phyloP scores from a whole-genome alignment of 164 flowering plant genomes.

The Magnolia officinalis region DNA sequence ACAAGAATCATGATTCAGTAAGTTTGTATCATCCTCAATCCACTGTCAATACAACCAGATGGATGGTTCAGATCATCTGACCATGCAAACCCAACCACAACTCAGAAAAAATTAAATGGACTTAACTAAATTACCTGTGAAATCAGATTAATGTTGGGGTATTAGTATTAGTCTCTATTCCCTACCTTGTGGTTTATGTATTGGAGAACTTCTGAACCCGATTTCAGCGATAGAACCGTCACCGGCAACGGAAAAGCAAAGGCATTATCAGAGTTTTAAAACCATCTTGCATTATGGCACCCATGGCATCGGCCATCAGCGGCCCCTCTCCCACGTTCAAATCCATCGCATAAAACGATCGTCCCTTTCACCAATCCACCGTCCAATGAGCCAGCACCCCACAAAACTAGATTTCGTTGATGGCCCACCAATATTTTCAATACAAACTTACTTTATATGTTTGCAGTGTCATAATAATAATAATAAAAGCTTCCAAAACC shows the following conservation, averaged over 20 bases:
- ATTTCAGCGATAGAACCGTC: neutral
- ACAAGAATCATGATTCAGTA: neutral
- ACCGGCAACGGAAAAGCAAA: conserved; percentile 12
- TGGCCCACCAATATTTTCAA: too few relatives aligned
- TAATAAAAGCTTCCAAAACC: too few relatives aligned
- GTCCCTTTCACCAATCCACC: conserved; percentile 11
- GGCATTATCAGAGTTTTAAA: neutral
- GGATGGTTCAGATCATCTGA: too few relatives aligned
- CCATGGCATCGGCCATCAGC: conserved; percentile 7
- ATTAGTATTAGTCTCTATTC: too few relatives aligned
- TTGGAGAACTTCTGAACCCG: neutral
- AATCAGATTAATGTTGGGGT: too few relatives aligned
- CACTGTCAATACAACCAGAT: too few relatives aligned
- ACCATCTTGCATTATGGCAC: conserved; percentile 10
- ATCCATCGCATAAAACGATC: conserved; percentile 15
- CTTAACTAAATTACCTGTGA: too few relatives aligned
- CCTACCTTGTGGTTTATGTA: conserved; percentile 25
- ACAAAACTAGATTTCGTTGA: conserved; percentile 1
- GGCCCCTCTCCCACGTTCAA: conserved; percentile 1
- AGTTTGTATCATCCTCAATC: too few relatives aligned
- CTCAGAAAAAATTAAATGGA: too few relatives aligned
- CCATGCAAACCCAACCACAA: too few relatives aligned
- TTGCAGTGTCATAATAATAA: neutral
- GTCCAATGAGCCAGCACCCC: neutral
- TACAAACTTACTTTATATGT: too few relatives aligned